Conservation (phyloP, 306 rosid species). For the Arachis hypogaea region DNA sequence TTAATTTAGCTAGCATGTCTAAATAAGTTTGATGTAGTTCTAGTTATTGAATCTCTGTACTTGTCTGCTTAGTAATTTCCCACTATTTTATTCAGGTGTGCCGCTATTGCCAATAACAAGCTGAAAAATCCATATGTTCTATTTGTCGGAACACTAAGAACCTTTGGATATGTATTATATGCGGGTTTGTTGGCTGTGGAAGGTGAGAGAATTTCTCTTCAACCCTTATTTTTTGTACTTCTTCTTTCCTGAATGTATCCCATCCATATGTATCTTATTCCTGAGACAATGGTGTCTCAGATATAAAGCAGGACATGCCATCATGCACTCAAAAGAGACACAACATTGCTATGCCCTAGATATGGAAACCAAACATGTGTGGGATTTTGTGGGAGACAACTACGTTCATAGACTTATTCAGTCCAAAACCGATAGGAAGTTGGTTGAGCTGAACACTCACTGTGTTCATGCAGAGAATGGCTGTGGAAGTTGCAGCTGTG, state of each 20-base stretch:
- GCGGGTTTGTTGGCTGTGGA: constrained; percentile 98
- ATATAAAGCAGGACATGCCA: constrained; percentile 92
- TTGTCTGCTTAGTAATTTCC: too few relatives aligned
- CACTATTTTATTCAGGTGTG: constrained; percentile 7
- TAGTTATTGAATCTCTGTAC: too few relatives aligned
- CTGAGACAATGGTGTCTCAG: constrained; percentile 46
- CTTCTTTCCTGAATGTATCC: constrained; percentile 7
- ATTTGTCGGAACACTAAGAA: constrained; percentile 93
- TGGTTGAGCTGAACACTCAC: constrained; percentile 84
- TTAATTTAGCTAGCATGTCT: too few relatives aligned
- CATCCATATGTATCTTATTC: constrained; percentile 14
- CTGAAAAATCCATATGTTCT: constrained; percentile 84
- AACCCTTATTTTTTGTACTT: not conserved
- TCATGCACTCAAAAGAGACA: constrained; percentile 91
- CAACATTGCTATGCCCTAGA: constrained; percentile 94
- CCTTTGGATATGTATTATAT: constrained; percentile 94
- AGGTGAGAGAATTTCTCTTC: constrained; percentile 57
- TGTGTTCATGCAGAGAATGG: constrained; percentile 56
- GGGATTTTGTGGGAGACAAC: constrained; percentile 98
- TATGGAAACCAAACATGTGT: constrained; percentile 88
- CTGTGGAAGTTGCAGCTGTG: constrained; percentile 72
- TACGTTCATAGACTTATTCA: constrained; percentile 92
- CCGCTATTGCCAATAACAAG: constrained; percentile 93
- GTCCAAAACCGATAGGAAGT: constrained; percentile 93
- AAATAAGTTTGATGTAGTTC: too few relatives aligned